phyloP scores from a whole-genome alignment of 1,139 yeast species.

The Eremothecium gossypii region DNA sequence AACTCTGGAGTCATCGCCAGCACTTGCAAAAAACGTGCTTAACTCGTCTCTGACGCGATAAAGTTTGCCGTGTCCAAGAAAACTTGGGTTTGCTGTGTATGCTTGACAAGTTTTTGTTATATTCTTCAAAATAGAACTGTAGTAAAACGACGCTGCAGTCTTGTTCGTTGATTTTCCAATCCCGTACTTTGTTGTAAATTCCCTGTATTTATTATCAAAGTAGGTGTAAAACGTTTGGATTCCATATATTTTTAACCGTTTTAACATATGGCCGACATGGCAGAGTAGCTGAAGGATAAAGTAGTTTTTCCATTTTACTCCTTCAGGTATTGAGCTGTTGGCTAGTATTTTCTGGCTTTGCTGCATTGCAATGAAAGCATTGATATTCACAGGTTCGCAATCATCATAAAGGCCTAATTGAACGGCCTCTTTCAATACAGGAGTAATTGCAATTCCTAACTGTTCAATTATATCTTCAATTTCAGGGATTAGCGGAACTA shows the following conservation, averaged over 20 bases:
- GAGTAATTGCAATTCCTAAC: conserved; percentile 52
- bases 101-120: conserved; percentile 40
- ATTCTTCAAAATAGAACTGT: conserved; percentile 38
- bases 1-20: conserved; percentile 50
- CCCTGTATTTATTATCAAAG: conserved; percentile 48
- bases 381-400: conserved; percentile 56
- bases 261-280: conserved; percentile 64
- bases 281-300: conserved; percentile 54
- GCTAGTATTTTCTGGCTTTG: conserved; percentile 49
- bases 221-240: conserved; percentile 63
- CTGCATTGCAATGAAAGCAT: conserved; percentile 65
- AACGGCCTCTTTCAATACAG: conserved; percentile 56
- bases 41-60: conserved; percentile 52
- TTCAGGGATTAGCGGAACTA: conserved; percentile 45
- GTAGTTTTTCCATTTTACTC: conserved; percentile 61
- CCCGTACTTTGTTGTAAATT: conserved; percentile 49
- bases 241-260: conserved; percentile 73
- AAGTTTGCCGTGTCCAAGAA: conserved; percentile 70
- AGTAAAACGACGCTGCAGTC: conserved; percentile 50
- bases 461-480: conserved; percentile 44
- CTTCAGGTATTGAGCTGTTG: conserved; percentile 51
- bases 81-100: conserved; percentile 34
- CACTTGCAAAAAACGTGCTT: conserved; percentile 40
- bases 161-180: conserved; percentile 43
- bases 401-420: conserved; percentile 53